Conservation (phyloP, 495 filamentous ascomycete genomes). For the Daldinia decipiens region DNA sequence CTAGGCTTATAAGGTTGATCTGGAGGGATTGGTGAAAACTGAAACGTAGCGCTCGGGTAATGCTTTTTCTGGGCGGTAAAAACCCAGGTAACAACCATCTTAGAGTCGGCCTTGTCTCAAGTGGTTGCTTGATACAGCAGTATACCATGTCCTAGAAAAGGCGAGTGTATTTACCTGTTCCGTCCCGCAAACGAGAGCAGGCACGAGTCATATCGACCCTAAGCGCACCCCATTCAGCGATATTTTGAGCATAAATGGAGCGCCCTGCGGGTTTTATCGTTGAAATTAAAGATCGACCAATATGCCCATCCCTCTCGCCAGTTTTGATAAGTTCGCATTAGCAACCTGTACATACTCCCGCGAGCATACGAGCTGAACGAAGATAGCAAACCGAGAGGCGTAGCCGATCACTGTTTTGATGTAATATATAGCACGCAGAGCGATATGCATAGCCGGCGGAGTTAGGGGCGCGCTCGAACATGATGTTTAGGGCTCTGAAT, state of each 20-base stretch:
- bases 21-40: neutral
- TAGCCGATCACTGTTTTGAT: constrained; percentile 4
- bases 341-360: constrained; percentile 35
- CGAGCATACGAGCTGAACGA: constrained; percentile 18
- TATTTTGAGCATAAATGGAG: neutral
- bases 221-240: neutral
- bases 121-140: neutral
- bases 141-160: neutral
- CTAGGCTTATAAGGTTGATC: neutral
- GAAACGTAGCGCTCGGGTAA: constrained; percentile 5
- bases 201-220: neutral
- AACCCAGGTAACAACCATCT: neutral
- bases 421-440: constrained; percentile 32
- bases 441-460: constrained; percentile 42
- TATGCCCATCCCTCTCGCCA: constrained; percentile 12
- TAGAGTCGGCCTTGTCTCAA: neutral
- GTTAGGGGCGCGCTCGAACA: constrained; percentile 19
- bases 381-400: constrained; percentile 4
- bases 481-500: constrained; percentile 6
- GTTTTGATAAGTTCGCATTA: constrained; percentile 3
- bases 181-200: neutral
- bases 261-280: constrained; percentile 5
- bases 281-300: neutral
- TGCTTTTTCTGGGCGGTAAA: constrained; percentile 2
- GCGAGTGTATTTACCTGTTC: neutral